Conservation (phyloP, 2,329 filamentous ascomycete species). For the Ophiocordyceps camponoti-leonardi region DNA sequence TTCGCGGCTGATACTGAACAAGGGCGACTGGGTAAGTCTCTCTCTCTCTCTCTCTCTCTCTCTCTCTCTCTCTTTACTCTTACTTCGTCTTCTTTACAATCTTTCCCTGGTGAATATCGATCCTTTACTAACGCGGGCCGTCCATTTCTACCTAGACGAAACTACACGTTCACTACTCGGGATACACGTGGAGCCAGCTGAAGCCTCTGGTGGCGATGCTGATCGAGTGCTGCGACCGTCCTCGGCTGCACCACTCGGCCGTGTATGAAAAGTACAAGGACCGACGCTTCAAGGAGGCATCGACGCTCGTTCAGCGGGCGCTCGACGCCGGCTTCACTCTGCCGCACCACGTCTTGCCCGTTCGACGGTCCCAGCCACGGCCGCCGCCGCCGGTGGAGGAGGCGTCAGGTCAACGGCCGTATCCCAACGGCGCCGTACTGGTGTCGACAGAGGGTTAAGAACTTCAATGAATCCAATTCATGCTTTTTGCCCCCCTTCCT, state of each 20-base stretch:
- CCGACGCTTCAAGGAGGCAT: conserved; percentile 71
- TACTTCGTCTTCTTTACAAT: too few relatives aligned
- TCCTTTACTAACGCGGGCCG: not conserved
- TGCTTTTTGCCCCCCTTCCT: not conserved
- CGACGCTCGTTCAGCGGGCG: conserved; percentile 62
- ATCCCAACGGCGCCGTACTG: conserved; percentile 10
- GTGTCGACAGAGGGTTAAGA: conserved; percentile 15
- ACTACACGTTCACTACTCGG: conserved; percentile 80
- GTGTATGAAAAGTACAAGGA: conserved; percentile 89
- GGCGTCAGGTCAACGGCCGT: conserved; percentile 9
- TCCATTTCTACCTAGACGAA: conserved; percentile 37
- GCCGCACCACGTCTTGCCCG: conserved; percentile 21
- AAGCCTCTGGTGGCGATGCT: conserved; percentile 61
- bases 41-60: not conserved
- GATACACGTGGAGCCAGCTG: conserved; percentile 78
- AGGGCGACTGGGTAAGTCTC: conserved; percentile 77
- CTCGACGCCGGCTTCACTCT: conserved; percentile 43
- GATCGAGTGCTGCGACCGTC: conserved; percentile 72
- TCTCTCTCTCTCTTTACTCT: too few relatives aligned
- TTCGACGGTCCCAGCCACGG: conserved; percentile 14
- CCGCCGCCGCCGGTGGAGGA: conserved; percentile 6
- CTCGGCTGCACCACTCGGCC: conserved; percentile 64
- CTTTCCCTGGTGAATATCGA: too few relatives aligned
- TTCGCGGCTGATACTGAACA: conserved; percentile 71
- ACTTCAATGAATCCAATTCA: not conserved